Evolutionary conservation across 306 rosid species (phyloP), one percentile per base, ranked within the genome.

Genomic region (Vachellia collinsii): DNA sequence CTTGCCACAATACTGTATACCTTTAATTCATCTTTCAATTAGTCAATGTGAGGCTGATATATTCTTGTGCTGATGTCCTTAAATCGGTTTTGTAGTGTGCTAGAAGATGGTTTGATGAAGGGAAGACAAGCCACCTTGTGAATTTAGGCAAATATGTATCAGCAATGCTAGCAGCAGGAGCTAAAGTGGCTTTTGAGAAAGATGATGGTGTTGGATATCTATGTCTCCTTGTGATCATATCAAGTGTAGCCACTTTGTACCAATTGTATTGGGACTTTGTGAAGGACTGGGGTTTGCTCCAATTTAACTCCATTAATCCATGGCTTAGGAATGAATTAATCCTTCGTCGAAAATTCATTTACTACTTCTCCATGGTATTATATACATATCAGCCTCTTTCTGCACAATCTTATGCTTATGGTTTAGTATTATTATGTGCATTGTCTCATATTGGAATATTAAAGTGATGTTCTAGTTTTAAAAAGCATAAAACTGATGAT

Each of bases 231-330:
- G 98, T 96, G 89, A 71, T 89, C 74, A 85, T 93, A 92, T 96
- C 98, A 63, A 96, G 93, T 89, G 88, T 82, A 34, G 98, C 98
- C 82, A 96, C 99, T 76, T 50, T 90, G 68, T 96, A 96, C 88
- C 99, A 96, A 89, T 89, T 96, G 89, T 96, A 96, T 61, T 96
- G 99, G 99, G 99, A 96, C 88, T 96, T 90, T 90, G 99, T 96
- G 51, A 92, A 85, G 84, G 99, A 96, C 79, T 96, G 99, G 99
- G 99, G 99, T 88, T 89, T 96, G 91, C 97, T 96, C 34, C 98
- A 96, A 91, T 70, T 83, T 80, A 92, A 96, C 79, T 93, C 97
- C 85, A 90, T 87, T 84, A 96, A 96, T 75, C 98, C 94, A 34
- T 96, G 97, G 99, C 91, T 96, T 81, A 93, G 99, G 88, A 92